Conservation (phyloP, 495 filamentous ascomycete species). For the Aspergillus diversus region DNA sequence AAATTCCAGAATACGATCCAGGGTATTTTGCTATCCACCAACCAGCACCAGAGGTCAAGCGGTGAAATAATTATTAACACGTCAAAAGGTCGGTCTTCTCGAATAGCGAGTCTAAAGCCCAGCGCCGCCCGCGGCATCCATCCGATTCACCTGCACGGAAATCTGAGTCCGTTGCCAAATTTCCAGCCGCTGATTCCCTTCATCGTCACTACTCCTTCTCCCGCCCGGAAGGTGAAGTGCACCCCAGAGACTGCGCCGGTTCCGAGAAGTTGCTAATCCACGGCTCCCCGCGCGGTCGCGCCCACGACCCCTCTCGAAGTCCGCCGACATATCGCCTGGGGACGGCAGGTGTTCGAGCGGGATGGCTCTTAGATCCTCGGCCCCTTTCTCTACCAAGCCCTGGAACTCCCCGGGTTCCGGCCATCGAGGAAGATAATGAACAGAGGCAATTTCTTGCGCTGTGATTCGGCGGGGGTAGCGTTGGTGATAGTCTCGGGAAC, state of each 20-base stretch:
- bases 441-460: neutral
- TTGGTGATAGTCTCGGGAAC: neutral
- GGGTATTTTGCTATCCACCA: neutral
- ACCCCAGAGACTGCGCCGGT: neutral
- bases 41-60: neutral
- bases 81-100: neutral
- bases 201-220: neutral
- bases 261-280: neutral
- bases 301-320: too few relatives aligned
- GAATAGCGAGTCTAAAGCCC: neutral
- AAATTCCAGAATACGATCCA: too few relatives aligned
- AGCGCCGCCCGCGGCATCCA: neutral
- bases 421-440: neutral
- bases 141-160: neutral
- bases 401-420: neutral
- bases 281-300: neutral
- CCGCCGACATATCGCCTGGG: neutral
- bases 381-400: neutral
- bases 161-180: constrained; percentile 1
- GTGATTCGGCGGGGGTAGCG: neutral
- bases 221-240: neutral
- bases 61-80: neutral
- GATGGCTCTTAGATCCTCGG: neutral
- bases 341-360: neutral
- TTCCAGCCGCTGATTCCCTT: neutral